Evolutionary conservation across 1,284 basidiomycete genomes (phyloP), one percentile per base, ranked within the genome.

Genomic region (Cryptococcus sp.): DNA sequence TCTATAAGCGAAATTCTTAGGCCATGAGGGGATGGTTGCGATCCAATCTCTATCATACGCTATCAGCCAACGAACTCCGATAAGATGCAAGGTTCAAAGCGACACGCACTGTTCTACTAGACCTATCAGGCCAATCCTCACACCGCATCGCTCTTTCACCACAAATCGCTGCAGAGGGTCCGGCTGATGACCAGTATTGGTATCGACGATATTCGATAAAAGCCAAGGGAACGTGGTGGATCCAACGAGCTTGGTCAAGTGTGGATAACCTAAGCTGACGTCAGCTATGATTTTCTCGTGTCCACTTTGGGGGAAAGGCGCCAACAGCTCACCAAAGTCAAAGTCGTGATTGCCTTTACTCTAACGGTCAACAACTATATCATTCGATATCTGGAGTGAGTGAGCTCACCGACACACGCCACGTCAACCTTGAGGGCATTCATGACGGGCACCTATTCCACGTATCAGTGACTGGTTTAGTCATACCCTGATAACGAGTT

Each of bases 21-120:
- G 91, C 88, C 90, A 93, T 2, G 88, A 85, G 0, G 90, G 83
- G 3, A 94, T 88, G 0, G 91, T 93, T 5, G 84, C 83, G 55
- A 93, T 92, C 91, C 91, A 94, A 71, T 90, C 88, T 70, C 89
- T 85, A 57, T 3, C n/a, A 17, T 16, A 6, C n/a, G 5, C 1
- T 23, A 13, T 40, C 41, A 47, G 22, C 16, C 16, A 23, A 30
- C 35, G 4, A 47, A 23, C 46, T 17, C 22, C 17, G 49, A 17
- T 22, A 23, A 13, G 16, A 43, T 35, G 23, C 43, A 49, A 39
- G 30, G 38, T 5, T 38, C 54, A 48, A 40, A 52, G 8, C 10
- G 17, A 1, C 30, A 74, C 82, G 52, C 52, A 90, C 89, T 88
- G 82, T 75, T 93, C 91, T 0, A 93, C 89, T 0, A 94, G 82